Evolutionary conservation across 2,329 filamentous ascomycete genomes (phyloP), one percentile per base, ranked within the genome.

Genomic region (Pseudodiploospora longispora): DNA sequence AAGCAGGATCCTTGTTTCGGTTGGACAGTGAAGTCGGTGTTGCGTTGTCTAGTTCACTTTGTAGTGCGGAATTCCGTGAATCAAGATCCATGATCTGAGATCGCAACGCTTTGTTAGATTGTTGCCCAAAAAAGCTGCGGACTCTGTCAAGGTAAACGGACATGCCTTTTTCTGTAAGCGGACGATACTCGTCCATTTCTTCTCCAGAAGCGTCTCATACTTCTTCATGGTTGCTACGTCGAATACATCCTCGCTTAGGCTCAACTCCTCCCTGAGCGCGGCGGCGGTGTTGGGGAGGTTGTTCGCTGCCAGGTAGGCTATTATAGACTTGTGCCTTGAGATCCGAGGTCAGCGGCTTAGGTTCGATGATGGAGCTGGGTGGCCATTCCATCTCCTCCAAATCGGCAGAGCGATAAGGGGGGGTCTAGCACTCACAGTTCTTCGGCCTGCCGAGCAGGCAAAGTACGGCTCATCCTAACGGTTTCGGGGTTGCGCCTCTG

Each of bases 181-280:
- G 57, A 96, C 89, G 29, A 97, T 85, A 57, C 88, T 93, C 19
- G 91, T 97, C 91, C 91, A 97, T 72, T 97, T 97, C 78, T 95
- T 96, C 74, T 97, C 91, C 53, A 97, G 68, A 29, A 97, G 68
- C 2, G 87, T 86, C 66, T 95, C 89, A 69, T 96, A 97, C 68
- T 95, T 95, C 72, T 95, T 95, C 42, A 83, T 77, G 19, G 87
- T 95, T 12, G 78, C 76, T 50, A 85, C 74, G 61, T 95, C 88
- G 57, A 94, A 90, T 39, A 69, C 68, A 44, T 78, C 67, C 52
- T 85, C 79, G 41, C 81, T 76, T 4, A 95, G 75, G 44, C 76
- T 75, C n/a, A 87, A 69, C 64, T 96, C 90, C 58, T 85, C 75
- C 50, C 88, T 80, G 47, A 96, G 71, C 27, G 84, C 78, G 37